These are phyloP conservation scores for Trametes versicolor DNA, from an alignment of 1,284 basidiomycete genomes.

Conservation along the genomic window DNA sequence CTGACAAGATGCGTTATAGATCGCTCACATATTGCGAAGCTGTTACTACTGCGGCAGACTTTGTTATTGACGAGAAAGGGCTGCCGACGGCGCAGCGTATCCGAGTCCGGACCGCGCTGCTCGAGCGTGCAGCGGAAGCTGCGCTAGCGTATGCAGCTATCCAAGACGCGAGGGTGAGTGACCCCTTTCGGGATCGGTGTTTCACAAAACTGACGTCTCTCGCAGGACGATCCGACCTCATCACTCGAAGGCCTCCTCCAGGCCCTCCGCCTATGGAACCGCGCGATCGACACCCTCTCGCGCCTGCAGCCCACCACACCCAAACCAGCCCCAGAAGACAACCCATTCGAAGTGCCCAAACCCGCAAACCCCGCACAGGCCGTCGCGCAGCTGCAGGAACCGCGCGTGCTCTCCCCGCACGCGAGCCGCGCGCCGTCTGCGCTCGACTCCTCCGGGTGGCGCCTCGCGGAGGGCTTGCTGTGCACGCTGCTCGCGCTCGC, in stretches of 20 bases:
- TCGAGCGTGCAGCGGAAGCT: conserved; percentile 80
- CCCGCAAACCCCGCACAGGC: conserved; percentile 12
- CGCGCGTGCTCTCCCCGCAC: conserved; percentile 34
- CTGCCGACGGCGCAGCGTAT: conserved; percentile 65
- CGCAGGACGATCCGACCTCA: conserved; percentile 71
- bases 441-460: conserved; percentile 76
- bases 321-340: conserved; percentile 50
- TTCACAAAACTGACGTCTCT: not conserved
- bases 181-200: not conserved
- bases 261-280: conserved; percentile 82
- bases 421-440: conserved; percentile 35
- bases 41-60: conserved; percentile 52
- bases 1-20: conserved; percentile 46
- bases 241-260: conserved; percentile 74
- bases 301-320: conserved; percentile 60
- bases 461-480: conserved; percentile 75
- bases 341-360: conserved; percentile 65
- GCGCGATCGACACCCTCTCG: conserved; percentile 76
- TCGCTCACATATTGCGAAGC: conserved; percentile 68
- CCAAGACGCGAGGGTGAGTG: conserved; percentile 68
- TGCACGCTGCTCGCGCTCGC: conserved; percentile 71
- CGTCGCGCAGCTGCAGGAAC: conserved; percentile 17
- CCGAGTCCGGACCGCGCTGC: conserved; percentile 60
- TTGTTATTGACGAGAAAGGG: conserved; percentile 58
- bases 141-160: conserved; percentile 74